Evolutionary conservation across 1,284 basidiomycete species (phyloP), one percentile per base, ranked within the genome.

Genomic region (Moniliophthora roreri): DNA sequence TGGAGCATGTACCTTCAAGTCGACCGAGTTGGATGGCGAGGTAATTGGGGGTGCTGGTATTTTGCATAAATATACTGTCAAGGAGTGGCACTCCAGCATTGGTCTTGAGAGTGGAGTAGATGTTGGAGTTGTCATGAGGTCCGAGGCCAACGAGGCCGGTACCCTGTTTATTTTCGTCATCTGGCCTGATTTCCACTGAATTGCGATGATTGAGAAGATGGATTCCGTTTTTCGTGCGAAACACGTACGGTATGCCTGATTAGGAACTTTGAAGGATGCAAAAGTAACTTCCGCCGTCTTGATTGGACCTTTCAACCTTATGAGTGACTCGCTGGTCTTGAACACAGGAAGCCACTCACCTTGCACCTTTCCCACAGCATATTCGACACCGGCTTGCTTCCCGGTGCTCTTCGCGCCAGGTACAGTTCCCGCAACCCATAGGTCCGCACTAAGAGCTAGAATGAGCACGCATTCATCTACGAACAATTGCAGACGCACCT

Each of bases 211-310:
- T 44, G 46, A 40, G 42, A 42, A 26, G 32, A 32, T 16, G 37
- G 45, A 53, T n/a, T 9, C 3, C n/a, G n/a, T n/a, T 34, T 40
- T 15, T 11, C 4, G 23, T 23, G 20, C 21, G 23, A 24, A 44
- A 20, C 24, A 69, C 81, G 51, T 54, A 87, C 85, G 74, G 62
- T 79, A 89, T n/a, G 81, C 85, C 60, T 89, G 87, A 37, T 80
- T 66, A 1, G 72, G 60, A 39, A 88, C 70, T 0, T 63, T 71
- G 63, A 77, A 82, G 3, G 78, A 81, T 26, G 78, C 77, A 57
- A 88, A 84, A 2, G 72, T 67, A 9, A 88, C 62, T 1, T 66
- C 62, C 10, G 80, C 82, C 0, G 76, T 75, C 63, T 80, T 78
- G 52, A 89, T 76, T 4, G 74, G 67, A 13, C 85, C 83, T 76